A percentile compares a stretch with the other conserved stretches of the same genome.
Evolutionary conservation across 2,329 filamentous ascomycete genomes (phyloP).

Genomic region (Aquanectria penicillioides): DNA sequence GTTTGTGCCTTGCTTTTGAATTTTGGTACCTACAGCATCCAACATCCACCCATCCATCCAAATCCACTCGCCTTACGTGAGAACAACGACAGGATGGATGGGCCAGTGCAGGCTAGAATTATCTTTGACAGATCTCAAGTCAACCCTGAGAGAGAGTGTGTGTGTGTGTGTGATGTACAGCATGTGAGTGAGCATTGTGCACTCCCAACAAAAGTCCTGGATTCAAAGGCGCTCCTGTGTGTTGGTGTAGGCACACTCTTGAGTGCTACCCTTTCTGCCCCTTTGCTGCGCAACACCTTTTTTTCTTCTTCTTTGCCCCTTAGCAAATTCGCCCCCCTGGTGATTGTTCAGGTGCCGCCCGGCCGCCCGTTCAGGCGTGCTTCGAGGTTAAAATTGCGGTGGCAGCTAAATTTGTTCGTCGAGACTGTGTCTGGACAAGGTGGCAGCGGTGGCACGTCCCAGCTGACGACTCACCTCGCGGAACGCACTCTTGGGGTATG

Average conservation of each 20-base stretch:
- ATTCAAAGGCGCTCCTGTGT: background rate
- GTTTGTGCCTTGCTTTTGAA: slow-evolving; percentile 1
- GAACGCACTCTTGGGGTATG: background rate
- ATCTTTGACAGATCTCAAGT: slow-evolving; percentile 2
- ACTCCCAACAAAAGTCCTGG: slow-evolving; percentile 1
- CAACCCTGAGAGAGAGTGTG: no score
- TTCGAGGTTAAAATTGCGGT: slow-evolving; percentile 39
- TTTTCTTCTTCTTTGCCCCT: no score
- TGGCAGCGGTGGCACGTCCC: slow-evolving; percentile 31
- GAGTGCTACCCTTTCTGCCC: no score
- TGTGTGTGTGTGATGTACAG: background rate
- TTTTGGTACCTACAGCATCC: slow-evolving; percentile 14
- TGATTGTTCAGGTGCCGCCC: slow-evolving; percentile 17
- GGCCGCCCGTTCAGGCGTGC: slow-evolving; percentile 23
- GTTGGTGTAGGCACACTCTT: no score
- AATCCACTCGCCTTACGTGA: slow-evolving; percentile 37
- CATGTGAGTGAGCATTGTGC: slow-evolving; percentile 7
- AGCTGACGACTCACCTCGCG: slow-evolving; percentile 30
- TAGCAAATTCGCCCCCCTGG: slow-evolving; percentile 11
- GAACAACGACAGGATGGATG: slow-evolving; percentile 21
- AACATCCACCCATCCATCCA: no score
- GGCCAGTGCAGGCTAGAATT: slow-evolving; percentile 24
- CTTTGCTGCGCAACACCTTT: no score
- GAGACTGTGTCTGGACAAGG: slow-evolving; percentile 22
- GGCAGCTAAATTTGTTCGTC: slow-evolving; percentile 36